These are phyloP conservation scores for Chrysochromulina tobinii DNA, from an alignment of 78 protist genomes.

Conservation along the genomic window DNA sequence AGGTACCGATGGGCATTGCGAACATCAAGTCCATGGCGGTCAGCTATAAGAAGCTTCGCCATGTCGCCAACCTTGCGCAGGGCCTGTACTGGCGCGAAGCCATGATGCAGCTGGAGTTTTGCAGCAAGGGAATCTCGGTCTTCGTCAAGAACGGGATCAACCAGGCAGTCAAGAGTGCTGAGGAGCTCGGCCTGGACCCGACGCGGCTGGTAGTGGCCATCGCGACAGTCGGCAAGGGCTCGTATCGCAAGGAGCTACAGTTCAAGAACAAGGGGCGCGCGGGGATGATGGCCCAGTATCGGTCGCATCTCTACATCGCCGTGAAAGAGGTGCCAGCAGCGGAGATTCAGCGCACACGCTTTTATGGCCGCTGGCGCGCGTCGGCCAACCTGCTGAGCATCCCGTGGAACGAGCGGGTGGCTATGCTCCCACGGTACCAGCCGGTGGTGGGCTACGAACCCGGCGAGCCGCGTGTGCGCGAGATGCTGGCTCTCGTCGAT, in stretches of 20 bases:
- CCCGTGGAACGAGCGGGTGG: neutral
- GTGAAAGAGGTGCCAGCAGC: neutral
- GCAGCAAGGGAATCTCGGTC: neutral
- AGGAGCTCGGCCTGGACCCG: neutral
- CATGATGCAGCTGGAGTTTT: neutral
- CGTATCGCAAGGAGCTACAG: neutral
- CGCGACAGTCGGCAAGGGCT: neutral
- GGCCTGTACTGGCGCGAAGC: slow-evolving; percentile 9
- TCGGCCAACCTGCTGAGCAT: neutral
- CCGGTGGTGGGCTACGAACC: neutral
- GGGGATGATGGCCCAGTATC: neutral
- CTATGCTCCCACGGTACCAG: neutral
- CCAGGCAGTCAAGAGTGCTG: neutral
- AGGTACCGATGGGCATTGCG: no score
- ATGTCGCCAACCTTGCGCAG: neutral
- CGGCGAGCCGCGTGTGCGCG: no score
- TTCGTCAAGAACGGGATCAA: neutral
- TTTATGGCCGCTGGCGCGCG: neutral
- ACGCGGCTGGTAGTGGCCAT: neutral
- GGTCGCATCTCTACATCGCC: neutral
- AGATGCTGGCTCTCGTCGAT: no score
- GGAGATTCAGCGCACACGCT: neutral
- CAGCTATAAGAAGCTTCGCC: neutral
- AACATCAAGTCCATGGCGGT: neutral
- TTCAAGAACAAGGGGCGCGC: neutral